Evolutionary conservation across 2,329 filamentous ascomycete species (phyloP).

Genomic region (Calonectria leucothoes): DNA sequence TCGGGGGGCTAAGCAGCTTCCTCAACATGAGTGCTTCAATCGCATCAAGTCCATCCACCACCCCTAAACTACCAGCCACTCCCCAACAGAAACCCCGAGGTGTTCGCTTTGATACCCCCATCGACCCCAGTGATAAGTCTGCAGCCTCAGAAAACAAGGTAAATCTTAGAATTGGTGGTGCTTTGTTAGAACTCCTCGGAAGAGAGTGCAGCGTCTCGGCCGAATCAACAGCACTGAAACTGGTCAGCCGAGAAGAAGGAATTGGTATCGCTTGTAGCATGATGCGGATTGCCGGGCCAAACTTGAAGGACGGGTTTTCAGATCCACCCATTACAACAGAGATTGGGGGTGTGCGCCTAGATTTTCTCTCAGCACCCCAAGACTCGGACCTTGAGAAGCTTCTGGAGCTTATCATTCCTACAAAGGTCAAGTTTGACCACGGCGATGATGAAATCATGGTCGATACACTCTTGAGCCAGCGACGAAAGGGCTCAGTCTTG

Average conservation of each 20-base stretch:
- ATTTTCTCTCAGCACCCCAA: conserved; percentile 79
- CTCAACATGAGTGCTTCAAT: conserved; percentile 90
- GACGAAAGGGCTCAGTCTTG: conserved; percentile 86
- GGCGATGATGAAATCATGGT: conserved; percentile 94
- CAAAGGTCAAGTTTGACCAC: conserved; percentile 87
- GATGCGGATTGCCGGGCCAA: conserved; percentile 80
- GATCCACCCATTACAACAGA: conserved; percentile 72
- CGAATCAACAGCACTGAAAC: conserved; percentile 84
- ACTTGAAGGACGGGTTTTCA: conserved; percentile 62
- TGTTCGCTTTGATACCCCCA: conserved; percentile 68
- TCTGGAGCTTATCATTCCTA: conserved; percentile 88
- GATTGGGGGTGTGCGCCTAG: conserved; percentile 74
- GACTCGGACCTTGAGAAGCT: conserved; percentile 85
- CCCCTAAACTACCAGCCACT: conserved; percentile 49
- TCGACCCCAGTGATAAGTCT: conserved; percentile 60
- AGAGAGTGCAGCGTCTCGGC: conserved; percentile 79
- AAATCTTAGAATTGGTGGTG: conserved; percentile 80
- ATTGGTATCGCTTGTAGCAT: conserved; percentile 80
- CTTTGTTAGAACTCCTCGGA: conserved; percentile 81
- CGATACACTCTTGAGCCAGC: conserved; percentile 87
- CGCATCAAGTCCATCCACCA: conserved; percentile 74
- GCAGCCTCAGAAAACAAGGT: conserved; percentile 71
- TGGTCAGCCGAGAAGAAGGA: conserved; percentile 79
- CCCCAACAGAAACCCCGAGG: conserved; percentile 63
- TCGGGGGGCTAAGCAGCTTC: conserved; percentile 92